A percentile compares a stretch with the other conserved stretches of the same genome.
Conservation (phyloP, 331 rosid species). For the Rhamnella rubrinervis region DNA sequence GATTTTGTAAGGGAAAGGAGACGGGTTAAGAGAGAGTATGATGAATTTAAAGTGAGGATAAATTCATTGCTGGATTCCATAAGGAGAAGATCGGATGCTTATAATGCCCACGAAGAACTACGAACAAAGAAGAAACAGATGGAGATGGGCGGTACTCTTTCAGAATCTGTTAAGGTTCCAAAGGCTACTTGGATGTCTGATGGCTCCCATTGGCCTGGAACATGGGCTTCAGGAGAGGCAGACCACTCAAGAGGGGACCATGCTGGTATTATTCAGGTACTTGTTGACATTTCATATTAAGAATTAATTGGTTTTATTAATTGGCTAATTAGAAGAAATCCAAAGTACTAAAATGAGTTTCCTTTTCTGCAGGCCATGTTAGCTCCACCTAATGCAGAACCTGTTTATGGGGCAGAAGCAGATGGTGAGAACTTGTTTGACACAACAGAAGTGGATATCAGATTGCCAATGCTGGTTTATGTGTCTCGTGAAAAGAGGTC, state of each 20-base stretch:
- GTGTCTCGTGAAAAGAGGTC: conserved; percentile 88
- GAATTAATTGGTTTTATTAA: too few relatives aligned
- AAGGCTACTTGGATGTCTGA: conserved; percentile 94
- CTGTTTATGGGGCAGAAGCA: conserved; percentile 61
- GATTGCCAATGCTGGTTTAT: conserved; percentile 80
- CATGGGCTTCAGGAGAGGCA: conserved; percentile 69
- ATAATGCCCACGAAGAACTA: conserved; percentile 79
- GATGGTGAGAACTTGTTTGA: conserved; percentile 69
- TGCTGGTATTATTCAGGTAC: conserved; percentile 85
- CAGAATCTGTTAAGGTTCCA: conserved; percentile 54
- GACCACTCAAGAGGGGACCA: conserved; percentile 90
- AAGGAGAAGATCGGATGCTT: conserved; percentile 80
- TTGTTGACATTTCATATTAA: background rate
- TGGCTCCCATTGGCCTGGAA: conserved; percentile 90
- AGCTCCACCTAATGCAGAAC: conserved; percentile 79
- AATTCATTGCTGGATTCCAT: conserved; percentile 80
- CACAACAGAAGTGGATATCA: conserved; percentile 62
- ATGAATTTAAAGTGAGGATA: conserved; percentile 82
- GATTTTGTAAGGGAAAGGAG: conserved; percentile 90
- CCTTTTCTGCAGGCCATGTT: conserved; percentile 64
- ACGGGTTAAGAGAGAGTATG: conserved; percentile 80
- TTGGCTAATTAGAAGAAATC: background rate
- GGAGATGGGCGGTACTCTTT: conserved; percentile 50
- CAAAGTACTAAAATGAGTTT: background rate
- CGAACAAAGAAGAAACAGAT: conserved; percentile 74